Evolutionary conservation across 257 asterid genomes (phyloP), one percentile per base, ranked within the genome.

Genomic region (Primulina huaijiensis): DNA sequence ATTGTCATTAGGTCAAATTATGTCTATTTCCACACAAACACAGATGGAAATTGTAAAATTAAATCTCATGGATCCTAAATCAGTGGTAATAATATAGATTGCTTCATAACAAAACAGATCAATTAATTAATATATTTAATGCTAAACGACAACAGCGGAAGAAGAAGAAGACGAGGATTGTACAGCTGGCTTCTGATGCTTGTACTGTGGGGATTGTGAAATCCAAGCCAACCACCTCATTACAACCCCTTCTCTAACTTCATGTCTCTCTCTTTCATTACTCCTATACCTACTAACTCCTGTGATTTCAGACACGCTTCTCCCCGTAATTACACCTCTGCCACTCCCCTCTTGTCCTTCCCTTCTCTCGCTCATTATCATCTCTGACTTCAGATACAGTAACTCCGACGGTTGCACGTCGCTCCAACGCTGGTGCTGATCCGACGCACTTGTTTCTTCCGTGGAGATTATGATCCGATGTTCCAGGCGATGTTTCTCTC

Each of bases 261-360:
- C 25, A 0, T 23, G 25, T 23, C 81, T 78, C 79, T 75, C 79
- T 63, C 85, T 82, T 76, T 87, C 80, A 79, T 79, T 84, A 77
- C 86, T 79, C 64, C 78, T 76, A 73, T 72, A 87, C 90, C 97
- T 87, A 82, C 90, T 82, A 83, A 92, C 19, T 31, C 92, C 96
- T 71, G 90, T 88, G 65, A 89, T 86, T 66, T 92, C 98, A 60
- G 98, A 92, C 89, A 88, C 86, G 12, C 98, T 85, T 84, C 96
- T 85, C 73, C 55, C 90, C 69, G 82, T 84, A 20, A 82, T 86
- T 82, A 80, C 87, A 3, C 73, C 71, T 30, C 79, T 83, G 86
- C 90, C 88, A 70, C 82, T 75, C 25, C 59, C 65, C 60, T 38
- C 34, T 20, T 11, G n/a, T n/a, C n/a, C 69, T 7, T n/a, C 76